Base-by-base conservation (phyloP, 345 rosid genomes). In the Brassica napus region DNA sequence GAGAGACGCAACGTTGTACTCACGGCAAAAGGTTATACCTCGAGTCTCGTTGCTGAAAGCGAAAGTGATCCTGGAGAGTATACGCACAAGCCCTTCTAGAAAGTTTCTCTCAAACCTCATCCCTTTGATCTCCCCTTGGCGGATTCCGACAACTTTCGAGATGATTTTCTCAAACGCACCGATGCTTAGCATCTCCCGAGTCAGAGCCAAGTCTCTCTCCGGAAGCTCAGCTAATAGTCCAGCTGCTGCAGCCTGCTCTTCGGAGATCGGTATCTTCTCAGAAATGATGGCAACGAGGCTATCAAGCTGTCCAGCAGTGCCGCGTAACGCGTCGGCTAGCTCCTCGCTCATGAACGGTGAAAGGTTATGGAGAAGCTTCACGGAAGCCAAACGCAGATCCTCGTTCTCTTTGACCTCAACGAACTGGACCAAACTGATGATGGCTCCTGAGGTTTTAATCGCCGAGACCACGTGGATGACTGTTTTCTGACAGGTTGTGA, bases 151-250 rank as follows among this genome's bases (percentile, higher is more conserved):
- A 67, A 95, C 88, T 81, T 86, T 84, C 16, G 78, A 74, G 76
- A 83, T 68, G 68, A 95, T 86, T 62, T 79, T 75, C 74, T 84
- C 84, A 63, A 94, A 92, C 69, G 97, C 89, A 73, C 88, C 83
- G 4, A 90, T 85, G 26, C 85, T 91, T n/a, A 91, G 86, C 94
- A 95, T 85, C 85, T 92, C 97, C 69, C 89, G 81, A 24, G 97
- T 91, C 55, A 94, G 91, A 68, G 94, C 96, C 84, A 91, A 77
- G 86, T 92, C 98, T 72, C 85, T 82, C 85, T 91, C 96, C 8
- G 99, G 99, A 34, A 94, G 87, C 84, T 89, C 97, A 71, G 98
- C 93, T 79, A 94, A 75, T 71, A 94, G 96, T 65, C 99, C 90
- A 58, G 92, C 90, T 24, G 98, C 97, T 49, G 87, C 94, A 58